Conservation (phyloP, 352 stramenopile genomes). For the Globisporangium perplexum region DNA sequence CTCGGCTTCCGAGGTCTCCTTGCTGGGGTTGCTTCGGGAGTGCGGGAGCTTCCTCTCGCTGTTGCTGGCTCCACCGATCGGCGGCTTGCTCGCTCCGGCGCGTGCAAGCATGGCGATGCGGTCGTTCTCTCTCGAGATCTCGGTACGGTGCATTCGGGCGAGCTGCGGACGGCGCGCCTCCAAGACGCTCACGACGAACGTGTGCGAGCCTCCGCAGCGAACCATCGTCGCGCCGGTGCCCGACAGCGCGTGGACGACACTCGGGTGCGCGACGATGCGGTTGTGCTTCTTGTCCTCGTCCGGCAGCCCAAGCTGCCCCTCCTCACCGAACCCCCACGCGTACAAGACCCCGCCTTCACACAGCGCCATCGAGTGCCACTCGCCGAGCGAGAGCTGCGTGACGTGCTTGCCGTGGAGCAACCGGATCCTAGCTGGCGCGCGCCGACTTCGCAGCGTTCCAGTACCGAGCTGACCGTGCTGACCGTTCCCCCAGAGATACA, state of each 20-base stretch:
- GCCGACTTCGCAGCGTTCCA: conserved; percentile 29
- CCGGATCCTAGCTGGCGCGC: conserved; percentile 35
- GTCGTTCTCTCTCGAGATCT: conserved; percentile 22
- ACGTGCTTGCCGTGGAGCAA: conserved; percentile 38
- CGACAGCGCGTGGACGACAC: conserved; percentile 37
- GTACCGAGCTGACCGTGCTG: conserved; percentile 53
- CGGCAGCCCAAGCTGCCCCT: conserved; percentile 54
- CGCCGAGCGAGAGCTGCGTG: conserved; percentile 44
- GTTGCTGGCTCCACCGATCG: background rate
- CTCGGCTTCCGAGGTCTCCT: background rate
- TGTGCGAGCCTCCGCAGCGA: conserved; percentile 49
- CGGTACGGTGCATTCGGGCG: conserved; percentile 31
- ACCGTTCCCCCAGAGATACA: conserved; percentile 55
- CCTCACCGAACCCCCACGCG: conserved; percentile 67
- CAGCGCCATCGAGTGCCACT: conserved; percentile 72
- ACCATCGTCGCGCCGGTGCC: conserved; percentile 54
- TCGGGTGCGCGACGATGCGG: conserved; percentile 35
- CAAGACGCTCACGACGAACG: conserved; percentile 60
- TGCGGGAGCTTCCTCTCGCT: background rate
- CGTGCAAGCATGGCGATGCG: conserved; percentile 12
- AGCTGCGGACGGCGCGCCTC: conserved; percentile 43
- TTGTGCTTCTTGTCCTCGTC: conserved; percentile 36
- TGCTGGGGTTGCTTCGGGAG: background rate
- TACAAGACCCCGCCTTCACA: conserved; percentile 47
- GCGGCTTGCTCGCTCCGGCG: background rate